Evolutionary conservation across 192 early-diverging fungal species (phyloP).

Genomic region (Chytriomyces confervae): DNA sequence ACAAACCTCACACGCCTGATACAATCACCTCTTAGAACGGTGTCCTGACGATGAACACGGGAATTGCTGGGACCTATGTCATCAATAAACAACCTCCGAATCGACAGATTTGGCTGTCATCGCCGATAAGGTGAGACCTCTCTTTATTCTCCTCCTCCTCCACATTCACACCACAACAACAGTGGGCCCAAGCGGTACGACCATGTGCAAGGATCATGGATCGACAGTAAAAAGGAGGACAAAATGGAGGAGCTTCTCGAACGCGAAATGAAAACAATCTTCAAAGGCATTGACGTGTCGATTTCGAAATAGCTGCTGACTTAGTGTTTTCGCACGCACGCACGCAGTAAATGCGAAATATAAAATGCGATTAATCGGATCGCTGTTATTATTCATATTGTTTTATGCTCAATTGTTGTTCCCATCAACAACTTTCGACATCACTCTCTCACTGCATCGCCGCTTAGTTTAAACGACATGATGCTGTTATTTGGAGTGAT

Average conservation of each 20-base stretch:
- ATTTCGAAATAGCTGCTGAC: slow-evolving; percentile 20
- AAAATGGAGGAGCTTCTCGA: slow-evolving; percentile 29
- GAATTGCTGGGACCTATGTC: slow-evolving; percentile 85
- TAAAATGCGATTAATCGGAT: too few species aligned
- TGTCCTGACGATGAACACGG: slow-evolving; percentile 86
- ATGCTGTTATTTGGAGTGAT: slow-evolving; percentile 61
- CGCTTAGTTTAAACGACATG: neutral
- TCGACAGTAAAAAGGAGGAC: slow-evolving; percentile 25
- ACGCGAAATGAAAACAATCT: slow-evolving; percentile 24
- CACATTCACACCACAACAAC: too few species aligned
- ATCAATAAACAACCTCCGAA: slow-evolving; percentile 99
- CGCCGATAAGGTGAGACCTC: slow-evolving; percentile 62
- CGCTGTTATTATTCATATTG: too few species aligned
- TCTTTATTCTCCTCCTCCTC: too few species aligned
- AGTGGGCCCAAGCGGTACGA: slow-evolving; percentile 34
- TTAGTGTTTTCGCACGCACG: too few species aligned
- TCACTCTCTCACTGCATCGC: too few species aligned
- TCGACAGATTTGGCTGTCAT: slow-evolving; percentile 97
- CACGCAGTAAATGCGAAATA: too few species aligned
- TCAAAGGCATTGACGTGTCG: slow-evolving; percentile 29
- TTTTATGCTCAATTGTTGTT: too few species aligned
- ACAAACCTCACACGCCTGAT: too few species aligned
- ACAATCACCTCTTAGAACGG: slow-evolving; percentile 53
- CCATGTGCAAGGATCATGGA: slow-evolving; percentile 11
- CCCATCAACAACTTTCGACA: too few species aligned